Evolutionary conservation across 371 early-diverging fungal species (phyloP).

Genomic region (Dichotomocladium elegans): DNA sequence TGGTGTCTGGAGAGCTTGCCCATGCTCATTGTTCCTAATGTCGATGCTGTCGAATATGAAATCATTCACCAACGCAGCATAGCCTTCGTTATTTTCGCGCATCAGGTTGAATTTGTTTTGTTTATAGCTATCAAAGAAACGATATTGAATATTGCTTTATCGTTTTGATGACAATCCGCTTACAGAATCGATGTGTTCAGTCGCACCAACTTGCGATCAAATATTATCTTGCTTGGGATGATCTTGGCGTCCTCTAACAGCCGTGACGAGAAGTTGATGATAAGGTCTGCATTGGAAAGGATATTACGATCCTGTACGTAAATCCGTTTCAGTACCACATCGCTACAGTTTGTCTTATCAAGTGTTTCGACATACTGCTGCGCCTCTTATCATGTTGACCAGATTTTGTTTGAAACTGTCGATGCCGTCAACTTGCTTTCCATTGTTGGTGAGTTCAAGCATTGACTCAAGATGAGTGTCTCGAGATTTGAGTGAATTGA

Average conservation of each 20-base stretch:
- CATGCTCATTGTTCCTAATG: conserved; percentile 21
- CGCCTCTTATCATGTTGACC: conserved; percentile 26
- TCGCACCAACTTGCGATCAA: conserved; percentile 57
- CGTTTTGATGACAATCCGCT: conserved; percentile 20
- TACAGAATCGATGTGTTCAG: conserved; percentile 64
- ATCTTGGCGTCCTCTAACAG: conserved; percentile 52
- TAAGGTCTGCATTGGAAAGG: conserved; percentile 20
- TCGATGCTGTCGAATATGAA: conserved; percentile 43
- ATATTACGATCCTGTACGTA: conserved; percentile 11
- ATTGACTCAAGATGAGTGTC: conserved; percentile 29
- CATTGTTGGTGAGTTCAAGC: conserved; percentile 20
- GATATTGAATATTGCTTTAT: neutral
- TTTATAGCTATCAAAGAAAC: conserved; percentile 62
- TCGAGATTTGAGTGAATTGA: conserved; percentile 29
- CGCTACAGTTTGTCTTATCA: neutral
- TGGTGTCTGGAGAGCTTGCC: conserved; percentile 23
- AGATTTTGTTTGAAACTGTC: conserved; percentile 14
- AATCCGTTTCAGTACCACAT: too few species aligned
- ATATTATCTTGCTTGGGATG: conserved; percentile 42
- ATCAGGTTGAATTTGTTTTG: conserved; percentile 90
- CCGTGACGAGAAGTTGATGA: conserved; percentile 30
- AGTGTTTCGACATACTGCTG: conserved; percentile 18
- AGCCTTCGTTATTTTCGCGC: conserved; percentile 88
- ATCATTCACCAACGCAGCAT: conserved; percentile 73
- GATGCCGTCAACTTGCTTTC: conserved; percentile 2